These are phyloP conservation scores for Aaosphaeria arxii DNA, from an alignment of 2,329 filamentous ascomycete genomes.

Conservation along the genomic window DNA sequence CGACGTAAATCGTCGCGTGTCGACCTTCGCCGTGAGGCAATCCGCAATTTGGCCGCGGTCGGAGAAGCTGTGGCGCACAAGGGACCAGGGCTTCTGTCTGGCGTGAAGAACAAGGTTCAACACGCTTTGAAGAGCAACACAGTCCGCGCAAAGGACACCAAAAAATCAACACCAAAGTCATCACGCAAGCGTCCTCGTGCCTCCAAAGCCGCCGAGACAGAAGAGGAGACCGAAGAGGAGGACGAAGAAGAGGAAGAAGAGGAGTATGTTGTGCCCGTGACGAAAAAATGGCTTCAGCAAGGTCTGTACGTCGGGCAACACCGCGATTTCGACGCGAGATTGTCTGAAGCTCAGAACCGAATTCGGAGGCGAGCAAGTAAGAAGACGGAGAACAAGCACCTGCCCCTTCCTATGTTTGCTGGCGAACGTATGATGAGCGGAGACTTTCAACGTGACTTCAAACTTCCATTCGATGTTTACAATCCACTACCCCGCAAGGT, in stretches of 20 bases:
- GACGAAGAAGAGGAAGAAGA: constrained; percentile 13
- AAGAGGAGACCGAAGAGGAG: constrained; percentile 9
- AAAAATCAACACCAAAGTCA: constrained; percentile 3
- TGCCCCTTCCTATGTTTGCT: constrained; percentile 77
- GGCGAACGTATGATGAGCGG: constrained; percentile 68
- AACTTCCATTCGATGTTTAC: constrained; percentile 86
- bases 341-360: constrained; percentile 47
- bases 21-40: constrained; percentile 32
- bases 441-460: constrained; percentile 69
- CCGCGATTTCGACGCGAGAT: constrained; percentile 38
- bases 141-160: constrained; percentile 10
- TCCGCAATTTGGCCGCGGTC: constrained; percentile 26
- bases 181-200: constrained; percentile 23
- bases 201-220: constrained; percentile 7
- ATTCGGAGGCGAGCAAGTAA: constrained; percentile 27
- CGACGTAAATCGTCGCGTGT: constrained; percentile 30
- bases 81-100: constrained; percentile 34
- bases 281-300: constrained; percentile 76
- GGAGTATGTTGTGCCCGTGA: constrained; percentile 36
- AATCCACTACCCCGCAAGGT: constrained; percentile 82
- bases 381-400: constrained; percentile 51
- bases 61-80: constrained; percentile 26
- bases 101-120: constrained; percentile 33
- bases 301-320: constrained; percentile 85
- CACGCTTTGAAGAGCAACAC: constrained; percentile 24